phyloP scores from a whole-genome alignment of 306 rosid genomes.

The Inga leiocalycina region DNA sequence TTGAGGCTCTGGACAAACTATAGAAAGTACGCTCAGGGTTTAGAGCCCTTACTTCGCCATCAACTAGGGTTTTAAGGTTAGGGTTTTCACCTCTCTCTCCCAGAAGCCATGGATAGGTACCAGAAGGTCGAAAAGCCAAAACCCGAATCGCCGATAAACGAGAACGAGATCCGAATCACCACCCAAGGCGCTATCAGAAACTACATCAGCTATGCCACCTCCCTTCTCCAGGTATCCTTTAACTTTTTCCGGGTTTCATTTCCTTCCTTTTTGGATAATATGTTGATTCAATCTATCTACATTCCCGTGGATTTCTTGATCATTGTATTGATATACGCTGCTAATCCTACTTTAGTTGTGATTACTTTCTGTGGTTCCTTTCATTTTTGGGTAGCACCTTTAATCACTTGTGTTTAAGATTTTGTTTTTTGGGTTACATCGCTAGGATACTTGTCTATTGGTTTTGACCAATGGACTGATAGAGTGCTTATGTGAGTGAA shows the following conservation, averaged over 20 bases:
- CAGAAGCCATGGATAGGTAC: constrained; percentile 81
- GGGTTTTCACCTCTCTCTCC: constrained; percentile 33
- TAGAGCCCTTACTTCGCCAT: neutral
- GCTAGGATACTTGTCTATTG: constrained; percentile 11
- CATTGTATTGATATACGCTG: neutral
- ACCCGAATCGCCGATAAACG: constrained; percentile 80
- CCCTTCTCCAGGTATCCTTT: constrained; percentile 76
- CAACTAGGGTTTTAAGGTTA: constrained; percentile 69
- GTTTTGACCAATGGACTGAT: neutral
- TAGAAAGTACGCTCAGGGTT: constrained; percentile 5
- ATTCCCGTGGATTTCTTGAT: constrained; percentile 13
- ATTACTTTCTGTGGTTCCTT: neutral
- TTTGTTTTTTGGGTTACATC: neutral
- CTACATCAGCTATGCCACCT: constrained; percentile 93
- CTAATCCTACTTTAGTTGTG: neutral
- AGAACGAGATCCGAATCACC: constrained; percentile 92
- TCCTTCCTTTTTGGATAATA: neutral
- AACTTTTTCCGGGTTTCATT: too few species aligned
- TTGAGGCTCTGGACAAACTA: neutral
- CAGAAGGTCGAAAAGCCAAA: constrained; percentile 88
- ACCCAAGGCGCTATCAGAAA: constrained; percentile 94
- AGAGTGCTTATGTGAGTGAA: neutral
- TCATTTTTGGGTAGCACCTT: neutral
- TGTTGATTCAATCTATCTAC: constrained; percentile 5
- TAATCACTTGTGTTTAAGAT: neutral